Conservation (phyloP, 805 yeast genomes). For the Candida qinlingensis region DNA sequence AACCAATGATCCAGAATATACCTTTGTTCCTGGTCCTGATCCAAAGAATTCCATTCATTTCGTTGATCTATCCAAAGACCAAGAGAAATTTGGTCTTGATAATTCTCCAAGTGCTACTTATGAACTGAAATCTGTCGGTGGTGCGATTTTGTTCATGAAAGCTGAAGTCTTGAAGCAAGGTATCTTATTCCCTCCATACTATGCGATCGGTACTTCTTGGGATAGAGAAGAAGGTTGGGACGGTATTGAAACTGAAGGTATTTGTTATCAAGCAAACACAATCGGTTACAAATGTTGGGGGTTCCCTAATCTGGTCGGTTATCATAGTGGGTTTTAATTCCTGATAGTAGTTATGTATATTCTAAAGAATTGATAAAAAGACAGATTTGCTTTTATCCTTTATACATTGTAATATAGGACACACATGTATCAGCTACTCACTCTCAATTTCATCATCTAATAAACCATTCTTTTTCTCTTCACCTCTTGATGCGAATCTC, state of each 20-base stretch:
- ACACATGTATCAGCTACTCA: background rate
- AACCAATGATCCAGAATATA: constrained; percentile 11
- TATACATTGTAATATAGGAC: background rate
- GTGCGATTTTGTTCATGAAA: constrained; percentile 42
- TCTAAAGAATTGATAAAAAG: too few relatives aligned
- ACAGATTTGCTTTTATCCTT: background rate
- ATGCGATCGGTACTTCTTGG: constrained; percentile 42
- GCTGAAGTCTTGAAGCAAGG: constrained; percentile 42
- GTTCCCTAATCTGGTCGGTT: constrained; percentile 35
- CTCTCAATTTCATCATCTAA: constrained; percentile 15
- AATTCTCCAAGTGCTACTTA: constrained; percentile 1
- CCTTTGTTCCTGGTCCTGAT: constrained; percentile 16
- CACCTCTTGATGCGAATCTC: constrained; percentile 32
- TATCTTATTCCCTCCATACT: constrained; percentile 39
- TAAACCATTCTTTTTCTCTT: constrained; percentile 16
- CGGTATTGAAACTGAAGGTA: constrained; percentile 50
- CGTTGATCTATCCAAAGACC: constrained; percentile 8
- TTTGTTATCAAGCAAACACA: constrained; percentile 41
- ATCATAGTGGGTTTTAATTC: constrained; percentile 1
- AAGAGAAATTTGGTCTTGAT: constrained; percentile 11
- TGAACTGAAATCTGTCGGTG: constrained; percentile 43
- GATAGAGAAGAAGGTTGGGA: constrained; percentile 44
- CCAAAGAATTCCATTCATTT: constrained; percentile 9
- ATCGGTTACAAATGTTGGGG: constrained; percentile 46
- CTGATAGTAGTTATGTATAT: too few relatives aligned